Evolutionary conservation across 2,329 filamentous ascomycete genomes (phyloP), one percentile per base, ranked within the genome.

Genomic region (Colletotrichum cereale): DNA sequence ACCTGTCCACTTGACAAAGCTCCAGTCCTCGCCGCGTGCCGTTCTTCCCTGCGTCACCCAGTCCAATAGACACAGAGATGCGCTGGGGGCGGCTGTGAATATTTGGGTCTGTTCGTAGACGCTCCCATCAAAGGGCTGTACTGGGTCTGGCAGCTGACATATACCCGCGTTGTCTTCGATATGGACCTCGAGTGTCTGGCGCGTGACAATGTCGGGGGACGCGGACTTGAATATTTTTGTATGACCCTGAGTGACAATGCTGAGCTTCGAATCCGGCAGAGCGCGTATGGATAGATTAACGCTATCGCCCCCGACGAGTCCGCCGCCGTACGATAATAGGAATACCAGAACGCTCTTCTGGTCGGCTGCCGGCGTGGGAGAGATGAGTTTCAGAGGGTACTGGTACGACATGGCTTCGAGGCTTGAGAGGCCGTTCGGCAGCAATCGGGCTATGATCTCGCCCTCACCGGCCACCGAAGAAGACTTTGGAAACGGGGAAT

Each of bases 181-280:
- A 3, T 80, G 79, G 40, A 89, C 86, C 16, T 82, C 79, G 70
- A 93, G 80, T 1, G 79, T 84, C 80, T 93, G 91, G 26, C 86
- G 84, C 2, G 91, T 92, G 56, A 88, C 79, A 16, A 89, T 80
- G 52, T 87, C 83, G 44, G 82, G 82, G 66, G 85, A 83, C 58
- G 88, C 81, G 0, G 94, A 93, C 79, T 96, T 97, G 88, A 97
- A 98, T 76, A 99, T 91, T 84, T 98, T 99, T 72, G 96, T 98
- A 82, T 95, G 94, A 63, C 96, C 96, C 84, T 91, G 90, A 0
- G 90, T 92, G 71, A 89, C 88, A 44, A 91, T 82, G 75, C 86
- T 90, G 65, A 98, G 88, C 72, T 90, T 91, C 5, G 94, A 91
- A 2, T 84, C 82, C 3, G 86, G 76, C 14, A 89, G 88, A 58